Percentiles rank a stretch among this genome's conserved stretches.
These are phyloP conservation scores for Diplodia seriata DNA, from an alignment of 2,329 filamentous ascomycete species.

Conservation along the genomic window DNA sequence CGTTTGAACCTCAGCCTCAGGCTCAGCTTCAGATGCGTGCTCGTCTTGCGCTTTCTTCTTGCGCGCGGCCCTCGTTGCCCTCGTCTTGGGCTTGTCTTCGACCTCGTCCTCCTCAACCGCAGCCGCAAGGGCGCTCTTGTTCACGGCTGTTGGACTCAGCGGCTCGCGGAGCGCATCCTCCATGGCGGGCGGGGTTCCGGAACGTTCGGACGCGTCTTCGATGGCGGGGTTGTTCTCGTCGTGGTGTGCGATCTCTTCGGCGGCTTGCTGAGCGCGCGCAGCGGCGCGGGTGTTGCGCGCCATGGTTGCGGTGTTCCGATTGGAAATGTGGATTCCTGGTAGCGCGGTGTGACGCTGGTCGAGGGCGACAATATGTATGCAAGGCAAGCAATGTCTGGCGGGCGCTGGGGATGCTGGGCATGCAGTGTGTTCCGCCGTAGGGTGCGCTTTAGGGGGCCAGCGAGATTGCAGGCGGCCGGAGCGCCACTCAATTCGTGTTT, in stretches of 20 bases:
- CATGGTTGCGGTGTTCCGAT: constrained; percentile 19
- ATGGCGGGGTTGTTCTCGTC: constrained; percentile 5
- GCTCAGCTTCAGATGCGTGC: neutral
- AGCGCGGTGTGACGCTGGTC: neutral
- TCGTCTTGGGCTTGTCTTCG: constrained; percentile 10
- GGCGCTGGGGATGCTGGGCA: constrained; percentile 23
- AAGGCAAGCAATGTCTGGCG: constrained; percentile 8
- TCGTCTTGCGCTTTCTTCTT: constrained; percentile 25
- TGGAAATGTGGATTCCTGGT: constrained; percentile 6
- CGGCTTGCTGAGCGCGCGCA: constrained; percentile 29
- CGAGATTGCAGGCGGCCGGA: constrained; percentile 26
- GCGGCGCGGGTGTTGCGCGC: constrained; percentile 33
- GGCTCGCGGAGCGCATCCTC: constrained; percentile 21
- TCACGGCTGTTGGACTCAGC: constrained; percentile 13
- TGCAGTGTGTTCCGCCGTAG: constrained; percentile 15
- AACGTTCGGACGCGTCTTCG: constrained; percentile 10
- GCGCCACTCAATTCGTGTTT: constrained; percentile 21
- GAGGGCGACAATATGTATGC: neutral
- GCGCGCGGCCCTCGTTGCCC: constrained; percentile 16
- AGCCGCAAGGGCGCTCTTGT: constrained; percentile 14
- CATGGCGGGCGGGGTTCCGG: constrained; percentile 7
- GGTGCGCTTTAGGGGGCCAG: constrained; percentile 26
- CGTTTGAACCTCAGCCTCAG: neutral
- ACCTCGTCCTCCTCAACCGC: neutral
- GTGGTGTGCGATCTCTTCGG: constrained; percentile 13